Base-by-base conservation (phyloP, 2,329 filamentous ascomycete genomes). In the Colletotrichum spinosum region DNA sequence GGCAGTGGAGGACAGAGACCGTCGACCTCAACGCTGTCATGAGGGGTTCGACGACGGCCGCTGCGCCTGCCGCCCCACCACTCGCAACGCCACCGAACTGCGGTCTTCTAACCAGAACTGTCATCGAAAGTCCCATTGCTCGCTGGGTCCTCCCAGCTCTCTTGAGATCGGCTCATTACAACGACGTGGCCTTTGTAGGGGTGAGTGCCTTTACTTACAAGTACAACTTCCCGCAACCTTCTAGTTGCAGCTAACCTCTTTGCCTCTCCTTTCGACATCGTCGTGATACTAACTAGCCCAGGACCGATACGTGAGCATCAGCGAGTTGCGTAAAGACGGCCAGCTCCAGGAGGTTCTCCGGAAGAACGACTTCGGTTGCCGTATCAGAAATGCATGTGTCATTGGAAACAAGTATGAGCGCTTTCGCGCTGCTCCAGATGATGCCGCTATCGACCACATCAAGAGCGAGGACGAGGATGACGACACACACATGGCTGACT, bases 161-260 rank as follows among this genome's bases (percentile, higher is more conserved):
- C 65, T 82, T 98, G 65, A 86, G 94, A 63, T 89, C 89, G 60
- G 82, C 84, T 55, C 78, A 84, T 48, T 83, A 89, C 66, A 94
- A 96, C 70, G 94, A 98, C 79, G 88, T 97, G 68, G 90, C 94
- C 42, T 93, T 97, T 71, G 85, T 99, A 62, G 92, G 94, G 58
- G 89, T 91, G 83, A 78, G 88, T 84, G 37, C 25, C 38, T 48
- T 48, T 44, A 17, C 25, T 17, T 39, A 54, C 53, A 25, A 48
- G n/a, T 39, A 54, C 53, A 25, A 48, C 25, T 10, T 61, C 25
- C 8, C 41, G 17, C 15, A 48, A 34, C 42, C 58, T 59, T 56
- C 13, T 37, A 46, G 34, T 51, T 51, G 38, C 25, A 25, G 25
- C 25, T 25, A 25, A 25, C 3, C 25, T 25, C 25, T 25, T 25